Base-by-base conservation (phyloP, 2,329 filamentous ascomycete genomes). In the Pseudopithomyces chartarum region DNA sequence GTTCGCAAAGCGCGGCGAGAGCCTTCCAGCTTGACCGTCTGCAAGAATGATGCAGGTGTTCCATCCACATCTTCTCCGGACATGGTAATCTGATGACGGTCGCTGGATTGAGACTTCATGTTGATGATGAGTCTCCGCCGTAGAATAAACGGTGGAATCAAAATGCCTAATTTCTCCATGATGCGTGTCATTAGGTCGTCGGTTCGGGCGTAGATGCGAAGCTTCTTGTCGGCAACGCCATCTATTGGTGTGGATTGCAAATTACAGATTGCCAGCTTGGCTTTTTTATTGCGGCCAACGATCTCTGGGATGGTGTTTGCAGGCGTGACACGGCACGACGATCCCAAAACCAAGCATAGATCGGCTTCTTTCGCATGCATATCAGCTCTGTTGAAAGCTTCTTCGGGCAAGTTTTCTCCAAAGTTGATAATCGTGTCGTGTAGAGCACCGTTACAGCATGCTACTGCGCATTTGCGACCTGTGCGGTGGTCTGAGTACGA, bases 381-480 rank as follows among this genome's bases (percentile, higher is more conserved):
- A n/a, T 22, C 19, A 6, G 47, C 47, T 22, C 13, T 20, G 6
- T 15, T 20, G 19, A 50, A 29, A 15, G 47, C 47, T 19, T 22
- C 6, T 20, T 40, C 15, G 22, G 47, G 47, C 5, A 50, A 34
- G 34, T 40, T 13, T 23, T 50, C 47, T 34, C 47, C 47, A 36
- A 50, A 50, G 47, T 50, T 50, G 47, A 50, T 42, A n/a, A 50
- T 50, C 5, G 47, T 50, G 20, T 50, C 47, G 47, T 50, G 47
- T 8, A 50, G 47, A 36, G 36, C 34, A 36, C 34, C 47, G 13
- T 10, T 50, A 34, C 47, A 50, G 20, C n/a, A 7, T 3, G 46
- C 33, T 12, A 42, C 13, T 22, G 47, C 23, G 47, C 47, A 50
- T 29, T 50, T 50, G 15, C 47, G 36, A 7, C 47, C 47, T n/a